A percentile compares a stretch with the other conserved stretches of the same genome.
Conservation (phyloP, 345 rosid species). For the Camelina laxa region DNA sequence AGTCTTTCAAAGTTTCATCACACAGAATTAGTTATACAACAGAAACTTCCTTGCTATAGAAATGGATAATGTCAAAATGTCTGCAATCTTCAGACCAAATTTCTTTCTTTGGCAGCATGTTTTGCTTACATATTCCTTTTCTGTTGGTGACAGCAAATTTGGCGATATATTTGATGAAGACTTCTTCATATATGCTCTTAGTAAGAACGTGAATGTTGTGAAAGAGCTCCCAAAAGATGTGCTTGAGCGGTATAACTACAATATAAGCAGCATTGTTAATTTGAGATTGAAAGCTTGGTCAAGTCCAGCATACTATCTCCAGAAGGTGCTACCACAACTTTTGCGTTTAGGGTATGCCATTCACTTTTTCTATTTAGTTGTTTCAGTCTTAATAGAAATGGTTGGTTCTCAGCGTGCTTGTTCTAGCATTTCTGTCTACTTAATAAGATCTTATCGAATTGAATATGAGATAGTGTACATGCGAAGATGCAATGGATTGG, state of each 20-base stretch:
- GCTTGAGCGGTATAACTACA: slow-evolving; percentile 80
- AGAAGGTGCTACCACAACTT: slow-evolving; percentile 91
- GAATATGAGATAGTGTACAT: background rate
- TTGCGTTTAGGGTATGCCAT: slow-evolving; percentile 61
- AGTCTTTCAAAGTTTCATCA: slow-evolving; percentile 9
- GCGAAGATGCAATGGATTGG: slow-evolving; percentile 1
- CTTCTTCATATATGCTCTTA: slow-evolving; percentile 76
- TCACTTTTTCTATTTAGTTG: background rate
- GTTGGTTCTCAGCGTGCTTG: background rate
- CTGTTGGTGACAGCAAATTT: slow-evolving; percentile 67
- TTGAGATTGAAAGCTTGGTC: slow-evolving; percentile 96
- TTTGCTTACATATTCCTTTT: slow-evolving; percentile 17
- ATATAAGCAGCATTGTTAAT: slow-evolving; percentile 89
- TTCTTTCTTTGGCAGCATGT: background rate
- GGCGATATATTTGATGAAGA: slow-evolving; percentile 96
- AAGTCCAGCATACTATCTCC: slow-evolving; percentile 81
- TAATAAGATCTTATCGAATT: background rate
- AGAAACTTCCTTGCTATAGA: too few species aligned
- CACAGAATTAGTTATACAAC: background rate
- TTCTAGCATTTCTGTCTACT: slow-evolving; percentile 7
- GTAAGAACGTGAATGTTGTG: slow-evolving; percentile 76
- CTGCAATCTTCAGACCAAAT: background rate
- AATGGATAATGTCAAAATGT: too few species aligned
- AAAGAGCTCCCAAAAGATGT: slow-evolving; percentile 79
- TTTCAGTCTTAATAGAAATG: background rate